Evolutionary conservation across 2,329 filamentous ascomycete species (phyloP).

Genomic region (Diplodia intermedia): DNA sequence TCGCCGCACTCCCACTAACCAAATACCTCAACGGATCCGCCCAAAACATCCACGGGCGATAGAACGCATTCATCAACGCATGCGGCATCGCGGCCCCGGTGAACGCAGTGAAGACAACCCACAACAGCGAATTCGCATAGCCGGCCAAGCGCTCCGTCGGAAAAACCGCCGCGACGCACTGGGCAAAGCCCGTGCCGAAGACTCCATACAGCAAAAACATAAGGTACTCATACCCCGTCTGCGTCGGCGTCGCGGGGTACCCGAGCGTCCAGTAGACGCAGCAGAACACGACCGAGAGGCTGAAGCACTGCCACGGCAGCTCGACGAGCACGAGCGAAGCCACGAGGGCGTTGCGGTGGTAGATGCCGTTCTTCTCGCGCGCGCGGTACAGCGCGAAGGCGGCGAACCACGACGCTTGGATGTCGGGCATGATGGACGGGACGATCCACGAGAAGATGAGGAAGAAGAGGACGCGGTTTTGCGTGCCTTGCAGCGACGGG

Average conservation of each 20-base stretch:
- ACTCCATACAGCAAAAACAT: slow-evolving; percentile 70
- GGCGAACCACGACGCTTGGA: slow-evolving; percentile 74
- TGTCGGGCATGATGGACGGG: slow-evolving; percentile 76
- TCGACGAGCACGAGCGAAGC: slow-evolving; percentile 72
- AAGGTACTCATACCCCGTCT: slow-evolving; percentile 60
- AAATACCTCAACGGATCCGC: slow-evolving; percentile 73
- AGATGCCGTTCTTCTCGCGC: slow-evolving; percentile 80
- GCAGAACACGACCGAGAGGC: slow-evolving; percentile 67
- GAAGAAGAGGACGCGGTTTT: slow-evolving; percentile 72
- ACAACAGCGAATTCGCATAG: slow-evolving; percentile 71
- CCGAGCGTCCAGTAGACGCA: slow-evolving; percentile 57
- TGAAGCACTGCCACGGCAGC: slow-evolving; percentile 71
- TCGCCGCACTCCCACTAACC: slow-evolving; percentile 66
- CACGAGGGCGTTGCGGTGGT: slow-evolving; percentile 75
- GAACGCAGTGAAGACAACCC: slow-evolving; percentile 73
- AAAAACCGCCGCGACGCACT: slow-evolving; percentile 69
- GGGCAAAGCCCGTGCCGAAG: slow-evolving; percentile 69
- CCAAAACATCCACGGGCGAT: slow-evolving; percentile 61
- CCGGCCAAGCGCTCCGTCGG: slow-evolving; percentile 73
- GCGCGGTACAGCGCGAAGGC: slow-evolving; percentile 71
- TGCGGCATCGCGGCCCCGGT: slow-evolving; percentile 78
- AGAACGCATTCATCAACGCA: slow-evolving; percentile 67
- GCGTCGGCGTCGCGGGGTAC: background rate
- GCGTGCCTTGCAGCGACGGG: slow-evolving; percentile 50
- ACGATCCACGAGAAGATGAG: slow-evolving; percentile 80